phyloP scores from a whole-genome alignment of 106 monocot genomes.

The Dactylorhiza incarnata region DNA sequence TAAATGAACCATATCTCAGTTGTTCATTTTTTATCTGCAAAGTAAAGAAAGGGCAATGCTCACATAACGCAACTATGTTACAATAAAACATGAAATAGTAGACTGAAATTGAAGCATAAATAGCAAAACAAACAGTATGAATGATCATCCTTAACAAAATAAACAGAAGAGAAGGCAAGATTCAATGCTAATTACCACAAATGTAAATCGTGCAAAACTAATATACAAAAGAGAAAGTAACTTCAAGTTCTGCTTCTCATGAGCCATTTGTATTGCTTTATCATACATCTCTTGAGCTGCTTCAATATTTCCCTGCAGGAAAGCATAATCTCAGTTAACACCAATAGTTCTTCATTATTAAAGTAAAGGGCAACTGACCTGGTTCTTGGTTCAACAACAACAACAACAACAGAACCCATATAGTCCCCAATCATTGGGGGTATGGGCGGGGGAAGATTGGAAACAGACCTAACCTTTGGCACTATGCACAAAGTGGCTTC shows the following conservation, averaged over 20 bases:
- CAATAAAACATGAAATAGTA: background rate
- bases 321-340: conserved; percentile 10
- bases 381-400: background rate
- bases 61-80: background rate
- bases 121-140: background rate
- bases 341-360: conserved; percentile 3
- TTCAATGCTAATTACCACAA: conserved; percentile 31
- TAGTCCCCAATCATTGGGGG: too few species aligned
- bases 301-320: conserved; percentile 58
- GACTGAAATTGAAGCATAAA: background rate
- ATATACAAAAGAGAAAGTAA: conserved; percentile 40
- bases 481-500: too few species aligned
- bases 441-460: too few species aligned
- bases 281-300: conserved; percentile 62
- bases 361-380: background rate
- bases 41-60: background rate
- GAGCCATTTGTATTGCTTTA: conserved; percentile 56
- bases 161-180: background rate
- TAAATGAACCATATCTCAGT: background rate
- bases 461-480: too few species aligned
- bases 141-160: background rate
- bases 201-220: conserved; percentile 68
- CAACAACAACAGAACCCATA: too few species aligned
- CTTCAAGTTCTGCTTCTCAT: conserved; percentile 38
- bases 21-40: background rate